Base-by-base conservation (phyloP, 345 rosid genomes). In the Pistacia vera region DNA sequence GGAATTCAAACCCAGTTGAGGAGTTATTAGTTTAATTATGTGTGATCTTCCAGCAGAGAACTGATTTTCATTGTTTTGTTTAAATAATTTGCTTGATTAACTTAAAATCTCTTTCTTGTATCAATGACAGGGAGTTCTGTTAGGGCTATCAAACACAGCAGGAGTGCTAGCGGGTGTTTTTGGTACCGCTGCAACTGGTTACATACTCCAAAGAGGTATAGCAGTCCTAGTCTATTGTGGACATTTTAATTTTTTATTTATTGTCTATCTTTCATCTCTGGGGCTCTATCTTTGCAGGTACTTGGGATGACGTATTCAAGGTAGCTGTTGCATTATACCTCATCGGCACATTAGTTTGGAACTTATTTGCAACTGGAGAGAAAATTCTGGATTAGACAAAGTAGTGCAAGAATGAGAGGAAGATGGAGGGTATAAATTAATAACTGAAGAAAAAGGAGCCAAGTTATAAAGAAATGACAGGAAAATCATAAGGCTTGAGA, bases 251-350 rank as follows among this genome's bases (percentile, higher is more conserved):
- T 5, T 22, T 63, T 44, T n/a, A 9, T 57, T 11, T 38, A 17
- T 68, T n/a, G 36, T 68, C 38, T 46, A 35, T 22, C 52, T 11
- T 66, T 33, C 52, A 55, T 59, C 68, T 52, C 48, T 41, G 18
- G 38, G 52, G 68, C 60, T 79, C 56, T 18, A 33, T 57, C 17
- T 61, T 44, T 66, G 70, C 82, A 93, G 98, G 99, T 72, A 92
- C 99, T n/a, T 96, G 98, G 99, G 92, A 92, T 69, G 95, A 92
- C 82, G 98, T 93, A 58, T 96, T 96, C 77, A 92, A 91, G 91
- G 97, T 93, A 67, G 85, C 97, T 52, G 99, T 93, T n/a, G 93
- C 11, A 14, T 75, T 93, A 36, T 95, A 95, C 88, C 59, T 95
- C 65, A 77, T 89, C 5, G 98, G 99, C 81, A 92, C 98, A 65